Evolutionary conservation across 2,329 filamentous ascomycete species (phyloP), one percentile per base, ranked within the genome.

Genomic region (Dissoconium aciculare): DNA sequence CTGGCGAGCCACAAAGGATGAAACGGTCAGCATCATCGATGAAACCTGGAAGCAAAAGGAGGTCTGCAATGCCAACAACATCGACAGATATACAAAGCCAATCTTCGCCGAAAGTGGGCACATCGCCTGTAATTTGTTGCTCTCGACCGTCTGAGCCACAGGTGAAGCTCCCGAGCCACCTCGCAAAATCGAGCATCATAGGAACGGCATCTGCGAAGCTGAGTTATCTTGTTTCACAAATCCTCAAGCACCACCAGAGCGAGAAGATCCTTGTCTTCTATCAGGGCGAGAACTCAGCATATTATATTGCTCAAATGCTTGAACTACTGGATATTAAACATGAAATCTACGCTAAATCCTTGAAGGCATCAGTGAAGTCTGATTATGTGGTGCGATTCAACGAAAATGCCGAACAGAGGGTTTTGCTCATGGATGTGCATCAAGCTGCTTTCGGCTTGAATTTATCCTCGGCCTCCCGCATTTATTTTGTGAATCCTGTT

Each of bases 201-300:
- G 83, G 81, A 3, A 93, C 85, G 0, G 71, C 74, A 0, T 94
- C 85, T 0, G 74, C 80, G 0, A 95, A 95, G 53, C 63, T 94
- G 3, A 85, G 79, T 3, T 93, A 94, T 46, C 61, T 94, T 4
- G 59, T 93, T 11, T 77, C 84, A 32, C 66, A 71, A 17, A 73
- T 94, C 9, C 54, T 74, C 4, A 61, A 67, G 31, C 64, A 85
- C 38, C 71, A 89, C 31, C 54, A 64, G 1, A 57, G 67, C 0
- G 84, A 93, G 46, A 92, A 94, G 54, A 89, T 91, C 3, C 71
- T 94, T 31, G 69, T 94, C 6, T 95, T 95, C 53, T 94, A 93
- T 51, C 83, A 92, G 37, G 78, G 79, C 17, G 78, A 89, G 37
- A 87, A 92, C 43, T 67, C 79, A 2, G 85, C 83, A 1, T 92